Base-by-base conservation (phyloP, 108 stramenopile genomes). In the Seminavis robusta region DNA sequence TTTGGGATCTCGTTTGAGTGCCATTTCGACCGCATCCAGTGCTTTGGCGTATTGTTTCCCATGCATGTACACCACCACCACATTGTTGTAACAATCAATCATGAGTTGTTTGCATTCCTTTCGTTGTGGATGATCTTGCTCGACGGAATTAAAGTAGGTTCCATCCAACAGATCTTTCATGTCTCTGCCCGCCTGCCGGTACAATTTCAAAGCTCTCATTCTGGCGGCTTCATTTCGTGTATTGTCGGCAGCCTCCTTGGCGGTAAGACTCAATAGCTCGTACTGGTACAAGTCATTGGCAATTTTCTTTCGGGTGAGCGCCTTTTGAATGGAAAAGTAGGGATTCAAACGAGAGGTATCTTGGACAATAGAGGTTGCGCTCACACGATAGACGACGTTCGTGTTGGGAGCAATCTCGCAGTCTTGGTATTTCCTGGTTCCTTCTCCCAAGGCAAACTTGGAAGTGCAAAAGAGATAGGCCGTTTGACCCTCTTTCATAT, bases 221-320 rank as follows among this genome's bases (percentile, higher is more conserved):
- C 58, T 63, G 39, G 69, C 56, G 0, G 34, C 36, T 16, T 56
- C 60, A 26, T 52, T 39, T 60, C 64, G 51, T 65, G 26, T 34
- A 21, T 19, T 16, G 17, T 16, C 44, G n/a, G n/a, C n/a, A n/a
- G n/a, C n/a, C n/a, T n/a, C n/a, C n/a, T n/a, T n/a, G 8, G 8
- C 9, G 9, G 17, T 19, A 8, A 16, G 16, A 36, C 10, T 10
- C 8, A 13, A 36, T 36, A 37, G 47, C 29, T 65, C 54, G 54
- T 46, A 53, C 36, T 61, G 47, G 56, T 69, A 80, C 19, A 64
- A 66, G 39, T 80, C 79, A 53, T 80, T 80, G 34, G 74, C 79
- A 26, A 80, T 76, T 5, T 25, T 46, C 29, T 80, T 80, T 16
- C 52, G 47, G 0, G 51, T 56, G 9, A 32, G 56, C 9, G 79